Evolutionary conservation across 1,284 basidiomycete genomes (phyloP).

Genomic region (Irpex rosettiformis): DNA sequence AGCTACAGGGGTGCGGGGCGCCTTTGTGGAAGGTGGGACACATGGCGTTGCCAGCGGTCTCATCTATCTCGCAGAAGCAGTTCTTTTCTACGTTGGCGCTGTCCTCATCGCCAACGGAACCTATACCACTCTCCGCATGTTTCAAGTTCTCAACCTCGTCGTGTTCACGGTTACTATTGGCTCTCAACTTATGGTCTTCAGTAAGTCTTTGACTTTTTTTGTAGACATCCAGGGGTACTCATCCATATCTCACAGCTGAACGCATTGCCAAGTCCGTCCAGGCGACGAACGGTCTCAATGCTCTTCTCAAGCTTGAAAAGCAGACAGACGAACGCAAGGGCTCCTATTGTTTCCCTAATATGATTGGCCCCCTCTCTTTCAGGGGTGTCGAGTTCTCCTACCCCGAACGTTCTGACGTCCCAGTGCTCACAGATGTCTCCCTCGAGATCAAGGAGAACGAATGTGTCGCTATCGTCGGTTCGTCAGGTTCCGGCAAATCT

Average conservation of each 20-base stretch:
- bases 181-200: conserved; percentile 84
- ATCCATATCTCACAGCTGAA: conserved; percentile 74
- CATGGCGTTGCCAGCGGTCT: conserved; percentile 78
- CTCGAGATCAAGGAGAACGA: conserved; percentile 70
- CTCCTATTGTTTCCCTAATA: conserved; percentile 50
- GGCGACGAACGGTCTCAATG: conserved; percentile 77
- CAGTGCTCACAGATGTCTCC: conserved; percentile 65
- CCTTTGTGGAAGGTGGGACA: conserved; percentile 82
- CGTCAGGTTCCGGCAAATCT: conserved; percentile 88
- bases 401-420: conserved; percentile 72
- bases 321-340: conserved; percentile 70
- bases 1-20: conserved; percentile 68
- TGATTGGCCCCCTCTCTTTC: conserved; percentile 68
- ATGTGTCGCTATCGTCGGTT: conserved; percentile 84
- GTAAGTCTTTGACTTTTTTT: too few relatives aligned
- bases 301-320: conserved; percentile 58
- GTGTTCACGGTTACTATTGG: conserved; percentile 94
- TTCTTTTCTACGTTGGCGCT: conserved; percentile 89
- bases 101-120: conserved; percentile 77
- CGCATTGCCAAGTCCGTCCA: conserved; percentile 77
- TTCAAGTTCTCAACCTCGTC: conserved; percentile 87
- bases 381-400: conserved; percentile 78
- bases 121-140: conserved; percentile 85
- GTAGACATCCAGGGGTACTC: too few relatives aligned
- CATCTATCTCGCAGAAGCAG: conserved; percentile 85